Evolutionary conservation across 148 eudicot genomes (phyloP).

Genomic region (Bassia scoparia): DNA sequence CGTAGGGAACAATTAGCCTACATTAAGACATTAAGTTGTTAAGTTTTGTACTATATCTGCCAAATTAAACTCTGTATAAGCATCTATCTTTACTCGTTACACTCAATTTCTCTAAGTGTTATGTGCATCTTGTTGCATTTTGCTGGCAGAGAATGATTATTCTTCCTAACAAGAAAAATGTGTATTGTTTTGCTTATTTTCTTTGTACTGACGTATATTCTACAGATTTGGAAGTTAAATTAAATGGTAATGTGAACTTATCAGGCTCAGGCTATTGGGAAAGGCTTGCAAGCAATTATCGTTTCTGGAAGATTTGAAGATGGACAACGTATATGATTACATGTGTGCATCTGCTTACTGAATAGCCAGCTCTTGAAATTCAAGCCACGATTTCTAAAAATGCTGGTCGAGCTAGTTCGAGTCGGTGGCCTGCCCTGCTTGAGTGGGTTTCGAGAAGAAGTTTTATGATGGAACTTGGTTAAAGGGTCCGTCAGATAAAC

Average conservation of each 20-base stretch:
- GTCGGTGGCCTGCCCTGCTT: conserved; percentile 57
- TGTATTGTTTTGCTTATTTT: no score
- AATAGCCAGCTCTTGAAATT: conserved; percentile 62
- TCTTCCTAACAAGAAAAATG: no score
- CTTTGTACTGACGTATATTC: no score
- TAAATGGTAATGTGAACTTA: conserved; percentile 2
- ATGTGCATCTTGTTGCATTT: no score
- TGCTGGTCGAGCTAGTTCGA: conserved; percentile 80
- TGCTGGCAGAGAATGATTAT: no score
- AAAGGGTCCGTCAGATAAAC: conserved; percentile 35
- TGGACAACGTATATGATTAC: conserved; percentile 81
- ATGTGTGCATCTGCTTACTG: conserved; percentile 72
- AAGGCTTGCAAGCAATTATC: conserved; percentile 51
- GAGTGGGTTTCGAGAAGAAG: conserved; percentile 42
- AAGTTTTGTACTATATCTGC: no score
- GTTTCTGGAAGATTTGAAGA: conserved; percentile 50
- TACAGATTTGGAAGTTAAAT: not conserved
- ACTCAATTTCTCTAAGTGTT: no score
- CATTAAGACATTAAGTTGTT: no score
- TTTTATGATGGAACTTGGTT: conserved; percentile 62
- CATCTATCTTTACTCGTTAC: no score
- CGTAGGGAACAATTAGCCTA: no score
- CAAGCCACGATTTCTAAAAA: conserved; percentile 53
- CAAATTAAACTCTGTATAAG: no score
- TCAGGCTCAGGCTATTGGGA: conserved; percentile 71